Evolutionary conservation across 2,329 filamentous ascomycete species (phyloP), one percentile per base, ranked within the genome.

Genomic region (Coniochaeta hoffmannii): DNA sequence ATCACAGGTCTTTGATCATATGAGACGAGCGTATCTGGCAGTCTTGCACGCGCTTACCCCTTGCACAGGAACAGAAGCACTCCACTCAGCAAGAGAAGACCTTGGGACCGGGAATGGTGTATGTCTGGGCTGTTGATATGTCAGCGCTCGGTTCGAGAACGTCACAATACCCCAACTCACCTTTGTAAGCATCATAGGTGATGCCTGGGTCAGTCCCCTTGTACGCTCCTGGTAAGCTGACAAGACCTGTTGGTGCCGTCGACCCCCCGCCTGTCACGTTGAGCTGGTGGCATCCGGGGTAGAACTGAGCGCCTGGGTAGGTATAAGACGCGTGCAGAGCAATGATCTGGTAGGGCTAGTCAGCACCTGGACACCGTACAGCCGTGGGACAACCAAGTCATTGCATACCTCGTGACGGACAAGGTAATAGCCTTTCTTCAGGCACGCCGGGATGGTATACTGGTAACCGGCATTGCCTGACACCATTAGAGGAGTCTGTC

Each of bases 221-320:
- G 62, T 83, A 82, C 1, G 76, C 79, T 7, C 80, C 80, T 0
- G 80, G 80, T 66, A 82, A 79, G 1, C 72, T 61, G 15, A 82
- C 80, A 35, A 78, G 65, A 44, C 63, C 63, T 3, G 66, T 63
- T 1, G 75, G 74, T 1, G 65, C 69, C 8, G 71, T 73, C 52
- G 63, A 73, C 7, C 77, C 78, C 22, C 73, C 69, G 15, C 79
- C 77, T 1, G 74, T 76, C 22, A 83, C 76, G 63, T 80, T 70
- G 24, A 83, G 71, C 65, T 82, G 80, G 65, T 82, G 79, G 67
- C 79, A 83, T 8, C 77, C 77, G 0, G 80, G 79, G 62, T 83
- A 83, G 65, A 81, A 77, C 61, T 83, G 80, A 1, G 76, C 78
- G 17, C 80, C 80, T 0, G 78, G 78, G 61, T 80, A 80, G 5